Conservation (phyloP, 2,329 filamentous ascomycete genomes). For the Penicillium hesseltinei region DNA sequence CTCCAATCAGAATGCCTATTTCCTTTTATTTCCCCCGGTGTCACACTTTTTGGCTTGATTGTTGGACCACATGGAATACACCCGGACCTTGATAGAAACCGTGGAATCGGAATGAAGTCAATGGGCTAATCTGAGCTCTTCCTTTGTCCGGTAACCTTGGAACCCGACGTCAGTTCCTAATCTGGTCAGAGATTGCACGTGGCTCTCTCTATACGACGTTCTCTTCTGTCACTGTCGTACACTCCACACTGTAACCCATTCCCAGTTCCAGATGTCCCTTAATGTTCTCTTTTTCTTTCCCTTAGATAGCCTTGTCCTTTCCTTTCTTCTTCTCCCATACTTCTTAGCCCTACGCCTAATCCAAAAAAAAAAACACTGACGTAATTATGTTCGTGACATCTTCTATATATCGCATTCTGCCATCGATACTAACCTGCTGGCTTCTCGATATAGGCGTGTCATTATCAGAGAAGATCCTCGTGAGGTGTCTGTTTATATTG, state of each 20-base stretch:
- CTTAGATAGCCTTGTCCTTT: not conserved
- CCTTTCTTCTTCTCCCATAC: not conserved
- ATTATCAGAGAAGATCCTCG: conserved; percentile 74
- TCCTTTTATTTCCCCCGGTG: not conserved
- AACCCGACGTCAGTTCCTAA: not conserved
- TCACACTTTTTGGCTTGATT: conserved; percentile 5
- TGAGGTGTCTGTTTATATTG: conserved; percentile 71
- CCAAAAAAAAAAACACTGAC: conserved; percentile 20
- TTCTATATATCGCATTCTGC: not conserved
- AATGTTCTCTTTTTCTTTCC: conserved; percentile 9
- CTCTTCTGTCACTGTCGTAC: conserved; percentile 24
- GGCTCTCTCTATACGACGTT: conserved; percentile 14
- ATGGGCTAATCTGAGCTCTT: not conserved
- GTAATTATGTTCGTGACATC: conserved; percentile 30
- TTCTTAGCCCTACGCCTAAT: not conserved
- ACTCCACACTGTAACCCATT: conserved; percentile 29
- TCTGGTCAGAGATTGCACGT: not conserved
- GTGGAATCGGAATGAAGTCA: conserved; percentile 10
- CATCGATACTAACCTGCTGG: conserved; percentile 9
- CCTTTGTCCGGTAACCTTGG: not conserved
- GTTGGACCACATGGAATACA: conserved; percentile 18
- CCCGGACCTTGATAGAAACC: not conserved
- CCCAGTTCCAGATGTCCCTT: not conserved
- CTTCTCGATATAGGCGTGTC: conserved; percentile 62
- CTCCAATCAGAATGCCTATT: conserved; percentile 11